A percentile compares a stretch with the other conserved stretches of the same genome.
Conservation (phyloP, 1,284 basidiomycete genomes). For the Trichosporon sp. region DNA sequence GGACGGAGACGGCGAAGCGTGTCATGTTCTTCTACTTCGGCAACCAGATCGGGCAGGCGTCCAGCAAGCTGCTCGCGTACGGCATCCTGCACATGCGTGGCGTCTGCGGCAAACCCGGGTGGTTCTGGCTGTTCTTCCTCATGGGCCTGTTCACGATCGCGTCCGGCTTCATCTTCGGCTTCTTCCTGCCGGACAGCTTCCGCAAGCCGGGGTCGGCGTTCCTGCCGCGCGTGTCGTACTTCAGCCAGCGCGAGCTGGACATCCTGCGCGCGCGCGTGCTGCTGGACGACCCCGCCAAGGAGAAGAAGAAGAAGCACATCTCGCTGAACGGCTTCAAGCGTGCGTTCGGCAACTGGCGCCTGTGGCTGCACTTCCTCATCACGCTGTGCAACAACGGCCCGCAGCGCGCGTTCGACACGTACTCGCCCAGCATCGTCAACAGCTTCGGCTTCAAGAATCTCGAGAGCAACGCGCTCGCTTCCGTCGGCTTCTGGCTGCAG, state of each 20-base stretch:
- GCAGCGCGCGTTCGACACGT: slow-evolving; percentile 32
- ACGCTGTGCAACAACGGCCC: slow-evolving; percentile 36
- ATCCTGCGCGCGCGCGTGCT: slow-evolving; percentile 34
- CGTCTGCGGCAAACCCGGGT: slow-evolving; percentile 27
- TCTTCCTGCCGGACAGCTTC: slow-evolving; percentile 33
- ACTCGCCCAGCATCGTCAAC: slow-evolving; percentile 35
- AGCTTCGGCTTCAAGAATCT: slow-evolving; percentile 33
- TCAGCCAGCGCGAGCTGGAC: slow-evolving; percentile 35
- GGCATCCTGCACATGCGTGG: slow-evolving; percentile 34
- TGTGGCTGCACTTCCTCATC: slow-evolving; percentile 36
- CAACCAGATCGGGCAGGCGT: slow-evolving; percentile 25
- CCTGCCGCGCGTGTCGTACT: slow-evolving; percentile 26
- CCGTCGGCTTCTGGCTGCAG: slow-evolving; percentile 35
- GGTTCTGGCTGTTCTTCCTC: slow-evolving; percentile 29
- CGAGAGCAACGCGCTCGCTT: slow-evolving; percentile 31
- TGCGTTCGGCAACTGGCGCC: slow-evolving; percentile 22
- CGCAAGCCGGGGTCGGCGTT: slow-evolving; percentile 24
- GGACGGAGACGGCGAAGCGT: slow-evolving; percentile 30
- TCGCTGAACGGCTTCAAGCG: slow-evolving; percentile 23
- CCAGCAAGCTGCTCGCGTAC: slow-evolving; percentile 27
- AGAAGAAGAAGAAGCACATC: slow-evolving; percentile 32
- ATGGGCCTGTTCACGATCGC: slow-evolving; percentile 32
- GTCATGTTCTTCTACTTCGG: slow-evolving; percentile 37
- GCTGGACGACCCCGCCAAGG: slow-evolving; percentile 38
- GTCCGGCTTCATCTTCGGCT: slow-evolving; percentile 30